Base-by-base conservation (phyloP, 2,329 filamentous ascomycete species). In the Diaporthe ilicicola region DNA sequence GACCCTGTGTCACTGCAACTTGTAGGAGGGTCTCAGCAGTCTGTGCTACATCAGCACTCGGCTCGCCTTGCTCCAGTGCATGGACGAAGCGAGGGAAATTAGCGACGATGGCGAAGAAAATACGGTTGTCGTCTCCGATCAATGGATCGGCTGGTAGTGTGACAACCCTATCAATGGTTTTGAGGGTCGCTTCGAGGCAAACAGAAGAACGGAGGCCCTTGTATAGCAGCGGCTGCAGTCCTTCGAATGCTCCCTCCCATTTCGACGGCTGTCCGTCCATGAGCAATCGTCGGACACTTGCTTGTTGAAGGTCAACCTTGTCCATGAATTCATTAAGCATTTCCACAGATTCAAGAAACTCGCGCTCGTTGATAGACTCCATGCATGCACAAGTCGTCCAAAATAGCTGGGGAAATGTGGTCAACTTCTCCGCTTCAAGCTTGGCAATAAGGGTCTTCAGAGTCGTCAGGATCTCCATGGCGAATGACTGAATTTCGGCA, bases 301-400 rank as follows among this genome's bases (percentile, higher is more conserved):
- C 86, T 73, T 93, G 90, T 55, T 88, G 87, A 54, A 99, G 87
- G 79, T 99, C 93, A 27, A 98, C 85, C 79, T 96, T 97, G 75
- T 90, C 89, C 27, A 99, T 83, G 44, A 97, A 90, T 77, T 93
- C 93, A 71, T 97, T 93, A 12, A 99, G 87, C 93, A 99, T 98
- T 66, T 93, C 92, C 15, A 98, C 85, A 27, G 93, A 94, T 79
- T 98, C 96, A 73, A 96, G 88, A 74, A 97, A 99, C 78, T 99
- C 96, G 27, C 92, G 89, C 81, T 99, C 97, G 74, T 98, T 97
- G 77, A 98, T 97, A 0, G 96, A 98, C 77, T 98, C 95, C 24
- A 99, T 84, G 79, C 96, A 99, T 13, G 96, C 96, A 77, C 95
- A 98, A 0, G 94, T 97, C 0, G 95, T 97, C 97, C 97, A 99